A percentile compares a stretch with the other conserved stretches of the same genome.
Evolutionary conservation across 164 flowering plant species (phyloP).

Genomic region (Nelumbo lutea): DNA sequence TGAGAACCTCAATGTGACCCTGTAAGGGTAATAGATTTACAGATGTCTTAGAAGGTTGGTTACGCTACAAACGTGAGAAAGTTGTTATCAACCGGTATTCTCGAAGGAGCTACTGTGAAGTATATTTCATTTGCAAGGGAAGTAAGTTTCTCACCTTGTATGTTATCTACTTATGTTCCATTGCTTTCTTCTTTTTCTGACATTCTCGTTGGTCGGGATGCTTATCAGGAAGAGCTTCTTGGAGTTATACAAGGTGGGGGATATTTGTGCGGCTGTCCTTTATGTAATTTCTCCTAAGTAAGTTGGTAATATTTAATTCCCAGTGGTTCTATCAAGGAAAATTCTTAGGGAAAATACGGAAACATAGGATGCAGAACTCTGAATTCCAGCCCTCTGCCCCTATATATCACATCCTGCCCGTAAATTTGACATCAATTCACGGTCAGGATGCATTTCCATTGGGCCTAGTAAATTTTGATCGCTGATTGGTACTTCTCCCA

Average conservation of each 20-base stretch:
- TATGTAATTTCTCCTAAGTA: slow-evolving; percentile 53
- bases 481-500: no score
- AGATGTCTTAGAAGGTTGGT: slow-evolving; percentile 37
- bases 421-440: no score
- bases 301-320: slow-evolving; percentile 9
- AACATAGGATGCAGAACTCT: no score
- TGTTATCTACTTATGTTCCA: no score
- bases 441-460: no score
- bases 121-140: slow-evolving; percentile 33
- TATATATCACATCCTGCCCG: no score
- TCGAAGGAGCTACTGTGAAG: slow-evolving; percentile 71
- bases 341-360: no score
- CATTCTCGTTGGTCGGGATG: slow-evolving; percentile 9
- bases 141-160: slow-evolving; percentile 26
- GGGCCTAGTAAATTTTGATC: no score
- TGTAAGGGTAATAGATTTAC: slow-evolving; percentile 24
- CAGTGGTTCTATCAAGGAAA: neutral
- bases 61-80: slow-evolving; percentile 56
- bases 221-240: slow-evolving; percentile 39
- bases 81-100: slow-evolving; percentile 55
- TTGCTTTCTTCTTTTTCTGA: neutral
- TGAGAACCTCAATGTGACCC: slow-evolving; percentile 8
- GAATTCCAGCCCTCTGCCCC: no score
- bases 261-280: slow-evolving; percentile 53
- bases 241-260: slow-evolving; percentile 51